Evolutionary conservation across 768 basidiomycete genomes (phyloP).

Genomic region (Lentinula guzmanii): DNA sequence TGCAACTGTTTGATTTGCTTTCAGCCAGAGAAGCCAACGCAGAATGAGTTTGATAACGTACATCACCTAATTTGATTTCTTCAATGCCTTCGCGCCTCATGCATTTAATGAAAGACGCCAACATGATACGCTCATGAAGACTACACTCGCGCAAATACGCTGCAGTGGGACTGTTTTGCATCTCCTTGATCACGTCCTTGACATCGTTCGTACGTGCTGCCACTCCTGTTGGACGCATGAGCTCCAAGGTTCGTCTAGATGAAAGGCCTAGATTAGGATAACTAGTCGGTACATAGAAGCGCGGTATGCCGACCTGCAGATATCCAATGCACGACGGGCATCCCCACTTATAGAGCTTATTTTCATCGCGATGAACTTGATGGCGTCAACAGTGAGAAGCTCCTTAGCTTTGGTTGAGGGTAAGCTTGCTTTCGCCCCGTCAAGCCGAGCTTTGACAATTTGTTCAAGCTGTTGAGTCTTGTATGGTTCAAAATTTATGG

Average conservation of each 20-base stretch:
- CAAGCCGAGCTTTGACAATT: conserved; percentile 82
- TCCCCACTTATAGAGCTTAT: conserved; percentile 82
- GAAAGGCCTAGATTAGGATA: background rate
- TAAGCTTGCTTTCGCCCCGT: conserved; percentile 46
- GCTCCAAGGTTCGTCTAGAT: conserved; percentile 75
- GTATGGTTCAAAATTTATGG: conserved; percentile 92
- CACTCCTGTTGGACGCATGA: conserved; percentile 45
- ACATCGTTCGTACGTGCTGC: conserved; percentile 69
- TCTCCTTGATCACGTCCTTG: conserved; percentile 69
- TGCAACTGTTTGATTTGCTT: conserved; percentile 42
- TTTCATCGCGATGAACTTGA: conserved; percentile 77
- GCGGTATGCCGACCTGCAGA: conserved; percentile 57
- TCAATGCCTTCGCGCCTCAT: conserved; percentile 80
- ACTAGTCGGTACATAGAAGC: background rate
- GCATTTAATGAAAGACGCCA: conserved; percentile 78
- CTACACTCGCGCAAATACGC: conserved; percentile 78
- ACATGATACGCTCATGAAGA: conserved; percentile 84
- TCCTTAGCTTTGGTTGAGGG: conserved; percentile 37
- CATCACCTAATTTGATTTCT: conserved; percentile 82
- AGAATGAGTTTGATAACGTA: conserved; percentile 25
- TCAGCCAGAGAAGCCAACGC: background rate
- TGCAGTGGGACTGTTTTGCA: conserved; percentile 90
- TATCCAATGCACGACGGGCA: conserved; percentile 87
- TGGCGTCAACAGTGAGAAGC: conserved; percentile 62
- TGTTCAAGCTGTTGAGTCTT: conserved; percentile 68